Conservation (phyloP, 805 yeast species). For the Candida xyloterini region DNA sequence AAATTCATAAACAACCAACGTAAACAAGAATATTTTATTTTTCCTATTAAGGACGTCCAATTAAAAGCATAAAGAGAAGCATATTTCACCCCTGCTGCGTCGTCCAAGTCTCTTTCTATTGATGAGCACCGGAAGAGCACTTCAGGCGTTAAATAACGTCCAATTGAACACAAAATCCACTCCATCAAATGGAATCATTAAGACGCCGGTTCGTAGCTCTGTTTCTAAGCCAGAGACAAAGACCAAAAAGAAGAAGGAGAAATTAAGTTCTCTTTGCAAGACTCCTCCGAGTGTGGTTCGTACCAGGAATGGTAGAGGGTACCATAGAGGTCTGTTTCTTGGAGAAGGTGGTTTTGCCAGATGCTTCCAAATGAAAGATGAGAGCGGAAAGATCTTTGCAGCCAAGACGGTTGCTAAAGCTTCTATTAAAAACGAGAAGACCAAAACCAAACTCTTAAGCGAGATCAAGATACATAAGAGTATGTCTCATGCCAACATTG, state of each 20-base stretch:
- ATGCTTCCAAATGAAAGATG: conserved; percentile 94
- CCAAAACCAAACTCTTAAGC: conserved; percentile 78
- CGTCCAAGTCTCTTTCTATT: conserved; percentile 2
- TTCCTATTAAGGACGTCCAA: conserved; percentile 13
- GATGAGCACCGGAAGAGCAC: conserved; percentile 39
- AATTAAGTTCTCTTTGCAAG: conserved; percentile 84
- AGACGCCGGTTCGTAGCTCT: conserved; percentile 42
- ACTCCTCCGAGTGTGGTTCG: conserved; percentile 95
- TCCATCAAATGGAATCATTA: conserved; percentile 23
- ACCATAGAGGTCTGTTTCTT: conserved; percentile 82
- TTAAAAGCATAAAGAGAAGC: conserved; percentile 12
- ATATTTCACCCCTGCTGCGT: conserved; percentile 7
- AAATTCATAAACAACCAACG: conserved; percentile 14
- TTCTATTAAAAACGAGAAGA: conserved; percentile 86
- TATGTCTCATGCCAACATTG: conserved; percentile 85
- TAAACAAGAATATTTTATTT: conserved; percentile 16
- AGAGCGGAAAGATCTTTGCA: conserved; percentile 81
- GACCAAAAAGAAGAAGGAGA: conserved; percentile 76
- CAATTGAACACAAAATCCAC: conserved; percentile 47
- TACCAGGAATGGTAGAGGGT: conserved; percentile 82
- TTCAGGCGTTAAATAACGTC: conserved; percentile 52
- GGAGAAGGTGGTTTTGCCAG: conserved; percentile 99
- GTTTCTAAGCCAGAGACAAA: conserved; percentile 31
- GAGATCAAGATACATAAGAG: conserved; percentile 94
- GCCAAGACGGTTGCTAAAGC: conserved; percentile 98